Base-by-base conservation (phyloP, 2,329 filamentous ascomycete species). In the Dothideomycetidae sp. region DNA sequence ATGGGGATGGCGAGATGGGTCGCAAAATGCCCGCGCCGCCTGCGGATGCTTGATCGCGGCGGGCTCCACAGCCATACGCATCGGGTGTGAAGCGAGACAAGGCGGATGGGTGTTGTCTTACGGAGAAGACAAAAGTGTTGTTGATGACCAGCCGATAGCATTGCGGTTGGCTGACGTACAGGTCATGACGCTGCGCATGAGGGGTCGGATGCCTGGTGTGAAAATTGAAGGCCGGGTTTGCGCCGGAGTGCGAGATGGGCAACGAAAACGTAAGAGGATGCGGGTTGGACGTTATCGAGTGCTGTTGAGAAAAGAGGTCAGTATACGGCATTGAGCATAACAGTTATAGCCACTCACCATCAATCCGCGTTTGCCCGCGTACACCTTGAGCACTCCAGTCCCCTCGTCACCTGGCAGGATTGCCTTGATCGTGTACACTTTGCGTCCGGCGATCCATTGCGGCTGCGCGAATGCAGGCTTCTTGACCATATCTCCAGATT, bases 111-210 rank as follows among this genome's bases (percentile, higher is more conserved):
- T 98, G 86, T 53, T 98, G 90, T 31, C 90, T 81, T 43, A 98
- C 81, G 37, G 81, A 81, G 57, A 98, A 98, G 17, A 98, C 88
- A 53, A 94, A 98, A 0, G 90, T 98, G 55, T 98, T 96, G 64
- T 96, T 94, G 39, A 93, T 68, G 1, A 84, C 86, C 17, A 98
- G 67, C 16, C 78, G 75, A 46, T 79, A 72, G 56, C 90, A 98
- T 58, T 98, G 92, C 1, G 92, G 90, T 54, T 96, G 90, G 31
- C 86, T 82, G 45, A 98, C 82, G 57, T 98, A 98, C 41, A 98
- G 77, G 55, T 98, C 90, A 57, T 98, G 86, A 29, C 88, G 75
- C 53, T 93, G 85, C n/a, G 90, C 90, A 56, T 98, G 90, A 5
- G 90, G 90, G 2, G 90, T 98, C 5, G 92, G 92, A 55, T 98